phyloP scores from a whole-genome alignment of 164 flowering plant species.

The Platanus orientalis region DNA sequence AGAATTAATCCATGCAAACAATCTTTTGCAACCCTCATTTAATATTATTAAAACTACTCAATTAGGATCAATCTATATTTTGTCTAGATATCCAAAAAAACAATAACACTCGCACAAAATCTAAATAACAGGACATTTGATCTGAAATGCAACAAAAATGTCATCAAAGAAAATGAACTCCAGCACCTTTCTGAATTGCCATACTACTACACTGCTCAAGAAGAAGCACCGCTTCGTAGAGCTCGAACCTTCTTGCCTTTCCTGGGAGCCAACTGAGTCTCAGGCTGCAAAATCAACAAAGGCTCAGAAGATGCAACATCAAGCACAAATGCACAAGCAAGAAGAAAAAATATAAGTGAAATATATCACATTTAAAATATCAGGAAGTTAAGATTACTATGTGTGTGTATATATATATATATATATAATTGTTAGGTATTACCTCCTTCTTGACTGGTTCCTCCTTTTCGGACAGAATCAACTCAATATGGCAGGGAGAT shows the following conservation, averaged over 20 bases:
- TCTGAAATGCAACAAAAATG: conserved; percentile 2
- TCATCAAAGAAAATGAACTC: not conserved
- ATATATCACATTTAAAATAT: no score
- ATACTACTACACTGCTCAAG: conserved; percentile 19
- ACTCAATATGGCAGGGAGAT: conserved; percentile 88
- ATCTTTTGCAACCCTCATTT: not conserved
- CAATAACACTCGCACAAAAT: not conserved
- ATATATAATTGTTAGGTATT: no score
- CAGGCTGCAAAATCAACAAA: conserved; percentile 47
- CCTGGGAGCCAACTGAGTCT: conserved; percentile 63
- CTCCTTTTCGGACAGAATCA: conserved; percentile 83
- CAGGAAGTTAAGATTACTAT: no score
- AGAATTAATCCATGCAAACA: not conserved
- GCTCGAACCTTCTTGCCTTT: conserved; percentile 47
- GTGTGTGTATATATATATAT: no score
- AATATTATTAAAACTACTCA: no score
- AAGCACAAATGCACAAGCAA: not conserved
- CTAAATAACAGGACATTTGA: not conserved
- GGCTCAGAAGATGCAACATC: not conserved
- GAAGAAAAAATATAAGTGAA: no score
- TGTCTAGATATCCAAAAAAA: no score
- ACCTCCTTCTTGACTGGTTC: conserved; percentile 89
- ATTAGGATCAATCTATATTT: no score
- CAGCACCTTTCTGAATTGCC: not conserved
- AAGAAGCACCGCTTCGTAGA: conserved; percentile 50